Evolutionary conservation across 1,284 basidiomycete genomes (phyloP), one percentile per base, ranked within the genome.

Genomic region (Anthracocystis panici-leucophaei): DNA sequence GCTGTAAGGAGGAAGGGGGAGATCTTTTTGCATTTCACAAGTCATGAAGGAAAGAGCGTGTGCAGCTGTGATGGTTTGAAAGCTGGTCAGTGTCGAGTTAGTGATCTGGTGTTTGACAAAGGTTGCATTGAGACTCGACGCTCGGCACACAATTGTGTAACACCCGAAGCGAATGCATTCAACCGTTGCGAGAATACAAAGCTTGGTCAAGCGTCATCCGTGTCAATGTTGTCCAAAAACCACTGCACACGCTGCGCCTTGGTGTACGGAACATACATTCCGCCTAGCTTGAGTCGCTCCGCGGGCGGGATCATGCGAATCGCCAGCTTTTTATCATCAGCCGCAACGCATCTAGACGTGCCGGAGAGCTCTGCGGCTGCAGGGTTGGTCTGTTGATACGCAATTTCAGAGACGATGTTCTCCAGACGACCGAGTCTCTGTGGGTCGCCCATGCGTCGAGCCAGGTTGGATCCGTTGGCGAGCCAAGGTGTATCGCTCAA

Each of bases 261-360:
- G 46, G 72, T 75, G 54, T 66, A 75, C 35, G 72, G 72, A 11
- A 69, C 66, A 31, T 75, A 75, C 58, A 69, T 57, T 31, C 62
- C 66, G 27, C 72, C 72, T 1, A 75, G 45, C 14, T 50, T 59
- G 29, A 75, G 58, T 3, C 59, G 45, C 20, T 66, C 66, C 2
- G 58, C 27, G 3, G 72, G 59, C n/a, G 72, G 65, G 1, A 65
- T 49, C 20, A 75, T 21, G n/a, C 33, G 49, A 5, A 66, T 41
- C 1, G 55, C 27, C 5, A 74, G 42, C 54, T 62, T 53, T 8
- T 68, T 59, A 16, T 56, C 42, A 9, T 18, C 31, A 33, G 20
- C n/a, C 10, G 20, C 20, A 6, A 29, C 41, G 29, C 18, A 20
- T n/a, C 7, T 25, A 18, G 46, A 33, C 31, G 31, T 33, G 31